Base-by-base conservation (phyloP, 192 early-diverging fungal species). In the Podila horticola region DNA sequence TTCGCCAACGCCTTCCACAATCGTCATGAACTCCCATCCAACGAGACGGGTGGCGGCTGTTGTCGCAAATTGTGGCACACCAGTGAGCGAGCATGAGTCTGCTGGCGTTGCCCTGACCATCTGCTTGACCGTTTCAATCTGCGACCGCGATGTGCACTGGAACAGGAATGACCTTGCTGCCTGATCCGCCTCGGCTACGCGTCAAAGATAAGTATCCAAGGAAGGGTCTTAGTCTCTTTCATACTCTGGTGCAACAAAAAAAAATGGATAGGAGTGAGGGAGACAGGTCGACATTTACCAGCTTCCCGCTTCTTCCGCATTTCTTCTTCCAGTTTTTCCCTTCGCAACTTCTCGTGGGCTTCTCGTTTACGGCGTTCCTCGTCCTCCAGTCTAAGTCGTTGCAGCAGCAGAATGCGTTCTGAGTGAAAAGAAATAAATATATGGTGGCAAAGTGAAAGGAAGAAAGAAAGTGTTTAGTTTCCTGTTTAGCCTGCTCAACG, bases 231-330 rank as follows among this genome's bases (percentile, higher is more conserved):
- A 34, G 33, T 6, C 33, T 45, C 41, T 45, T 17, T 45, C 13
- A 8, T 17, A 45, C 15, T 45, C 15, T 45, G 41, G 15, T 45
- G 41, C 11, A 45, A n/a, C n/a, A 45, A 17, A 15, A 7, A 17
- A 15, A 45, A 45, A 45, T 45, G 41, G 4, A 17, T 2, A 41
- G 29, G 26, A 5, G 11, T 63, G 20, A 1, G 22, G 22, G 26
- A 66, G 64, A 10, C 19, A n/a, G n/a, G 19, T 19, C 11, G 61
- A 3, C 13, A 83, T 65, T 33, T 73, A 75, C 72, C 72, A 45
- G 73, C 81, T 57, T 83, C 81, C 34, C 74, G 73, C 45, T 75
- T 83, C 69, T 72, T 75, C 28, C 81, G 81, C 74, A 83, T 75
- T 55, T 83, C 82, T 48, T 76, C 66, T n/a, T 76, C 72, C 28